Evolutionary conservation across 2,329 filamentous ascomycete species (phyloP).

Genomic region (Metarhizium rileyi): DNA sequence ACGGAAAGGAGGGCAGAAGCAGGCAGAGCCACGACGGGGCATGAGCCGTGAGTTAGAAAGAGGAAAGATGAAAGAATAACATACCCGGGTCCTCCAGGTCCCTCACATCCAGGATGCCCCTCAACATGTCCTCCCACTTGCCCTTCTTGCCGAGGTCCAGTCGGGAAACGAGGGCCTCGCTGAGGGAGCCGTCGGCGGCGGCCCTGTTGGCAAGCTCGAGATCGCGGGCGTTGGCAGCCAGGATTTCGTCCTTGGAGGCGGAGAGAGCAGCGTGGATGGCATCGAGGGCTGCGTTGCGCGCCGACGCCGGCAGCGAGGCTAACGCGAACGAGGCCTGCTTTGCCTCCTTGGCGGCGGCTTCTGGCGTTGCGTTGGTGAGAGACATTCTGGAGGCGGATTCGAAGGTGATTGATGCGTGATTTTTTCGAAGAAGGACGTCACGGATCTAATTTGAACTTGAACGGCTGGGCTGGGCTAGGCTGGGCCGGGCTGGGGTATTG

Average conservation of each 20-base stretch:
- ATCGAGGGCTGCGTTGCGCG: conserved; percentile 77
- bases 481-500: background rate
- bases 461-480: background rate
- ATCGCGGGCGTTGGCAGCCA: conserved; percentile 80
- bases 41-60: too few species aligned
- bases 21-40: too few species aligned
- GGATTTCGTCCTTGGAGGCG: conserved; percentile 60
- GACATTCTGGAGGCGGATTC: conserved; percentile 52
- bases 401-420: background rate
- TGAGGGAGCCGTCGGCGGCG: conserved; percentile 65
- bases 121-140: conserved; percentile 97
- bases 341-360: conserved; percentile 67
- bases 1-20: too few species aligned
- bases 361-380: conserved; percentile 73
- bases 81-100: conserved; percentile 75
- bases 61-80: conserved; percentile 18
- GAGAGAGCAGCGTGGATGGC: conserved; percentile 71
- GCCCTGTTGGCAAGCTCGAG: conserved; percentile 64
- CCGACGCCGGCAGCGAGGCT: conserved; percentile 63
- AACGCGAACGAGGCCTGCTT: conserved; percentile 75
- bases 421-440: too few species aligned
- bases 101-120: conserved; percentile 84
- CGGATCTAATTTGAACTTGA: too few species aligned
- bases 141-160: conserved; percentile 78
- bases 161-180: conserved; percentile 74